Evolutionary conservation across 2,329 filamentous ascomycete genomes (phyloP).

Genomic region (Pseudogymnoascus sp.): DNA sequence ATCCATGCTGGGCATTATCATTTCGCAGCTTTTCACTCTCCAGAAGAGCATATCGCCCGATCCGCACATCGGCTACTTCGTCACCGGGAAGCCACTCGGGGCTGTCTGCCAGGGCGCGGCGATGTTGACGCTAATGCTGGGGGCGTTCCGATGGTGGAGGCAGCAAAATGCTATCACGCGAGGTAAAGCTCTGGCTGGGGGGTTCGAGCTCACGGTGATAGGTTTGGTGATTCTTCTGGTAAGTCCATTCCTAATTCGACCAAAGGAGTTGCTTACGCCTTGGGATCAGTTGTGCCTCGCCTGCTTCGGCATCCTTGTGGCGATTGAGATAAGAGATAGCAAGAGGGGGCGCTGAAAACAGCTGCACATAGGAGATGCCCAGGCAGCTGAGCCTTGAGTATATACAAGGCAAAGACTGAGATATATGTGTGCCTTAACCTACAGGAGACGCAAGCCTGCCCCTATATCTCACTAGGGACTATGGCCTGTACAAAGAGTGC

Average conservation of each 20-base stretch:
- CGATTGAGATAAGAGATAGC: constrained; percentile 14
- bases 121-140: constrained; percentile 38
- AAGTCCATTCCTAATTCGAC: constrained; percentile 24
- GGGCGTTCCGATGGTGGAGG: constrained; percentile 50
- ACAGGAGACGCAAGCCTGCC: neutral
- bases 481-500: neutral
- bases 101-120: constrained; percentile 34
- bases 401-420: neutral
- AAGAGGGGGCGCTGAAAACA: neutral
- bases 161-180: constrained; percentile 50
- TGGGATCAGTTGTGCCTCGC: constrained; percentile 12
- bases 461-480: neutral
- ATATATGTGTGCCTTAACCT: neutral
- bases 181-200: constrained; percentile 49
- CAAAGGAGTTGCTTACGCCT: neutral
- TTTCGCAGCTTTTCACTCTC: constrained; percentile 59
- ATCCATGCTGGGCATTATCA: constrained; percentile 55
- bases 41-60: constrained; percentile 29
- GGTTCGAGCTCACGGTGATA: constrained; percentile 47
- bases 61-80: constrained; percentile 46
- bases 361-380: neutral
- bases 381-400: neutral
- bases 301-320: constrained; percentile 23
- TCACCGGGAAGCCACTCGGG: constrained; percentile 51
- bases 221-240: constrained; percentile 40